These are phyloP conservation scores for Malassezia nana DNA, from an alignment of 1,284 basidiomycete species.

Conservation along the genomic window DNA sequence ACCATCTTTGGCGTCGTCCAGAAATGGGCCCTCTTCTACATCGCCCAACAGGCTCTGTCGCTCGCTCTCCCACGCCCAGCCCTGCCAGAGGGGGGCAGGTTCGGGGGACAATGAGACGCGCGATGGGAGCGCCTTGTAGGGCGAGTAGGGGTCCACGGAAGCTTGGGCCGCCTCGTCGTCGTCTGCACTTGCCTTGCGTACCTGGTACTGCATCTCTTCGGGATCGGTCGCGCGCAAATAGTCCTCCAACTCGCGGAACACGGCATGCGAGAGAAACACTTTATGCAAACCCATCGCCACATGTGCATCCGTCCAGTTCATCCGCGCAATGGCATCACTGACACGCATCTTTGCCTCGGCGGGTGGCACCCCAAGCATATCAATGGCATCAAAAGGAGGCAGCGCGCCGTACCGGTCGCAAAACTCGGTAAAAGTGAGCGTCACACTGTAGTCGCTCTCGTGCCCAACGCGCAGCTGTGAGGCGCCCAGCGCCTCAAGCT, in stretches of 20 bases:
- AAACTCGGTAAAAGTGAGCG: constrained; percentile 79
- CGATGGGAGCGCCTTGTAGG: constrained; percentile 19
- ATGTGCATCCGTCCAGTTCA: constrained; percentile 63
- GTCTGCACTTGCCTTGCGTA: constrained; percentile 57
- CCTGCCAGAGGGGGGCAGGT: not conserved
- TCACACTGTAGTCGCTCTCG: constrained; percentile 53
- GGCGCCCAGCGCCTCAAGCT: constrained; percentile 71
- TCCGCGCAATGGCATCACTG: constrained; percentile 54
- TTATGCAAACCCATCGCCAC: constrained; percentile 65
- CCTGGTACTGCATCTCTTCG: constrained; percentile 55
- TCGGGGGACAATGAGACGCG: not conserved
- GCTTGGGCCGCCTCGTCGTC: constrained; percentile 57
- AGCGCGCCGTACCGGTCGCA: constrained; percentile 56
- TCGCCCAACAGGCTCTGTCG: constrained; percentile 2
- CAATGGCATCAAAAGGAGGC: constrained; percentile 28
- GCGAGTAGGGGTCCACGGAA: constrained; percentile 56
- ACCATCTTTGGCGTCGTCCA: constrained; percentile 54
- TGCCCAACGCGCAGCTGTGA: constrained; percentile 57
- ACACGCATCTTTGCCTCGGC: constrained; percentile 48
- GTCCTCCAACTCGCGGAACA: constrained; percentile 85
- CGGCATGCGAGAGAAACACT: constrained; percentile 78
- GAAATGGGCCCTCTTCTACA: not conserved
- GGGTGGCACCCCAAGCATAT: constrained; percentile 54
- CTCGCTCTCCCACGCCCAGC: not conserved
- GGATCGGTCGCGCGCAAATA: constrained; percentile 59